Base-by-base conservation (phyloP, 768 basidiomycete genomes). In the Panellus pusillus region DNA sequence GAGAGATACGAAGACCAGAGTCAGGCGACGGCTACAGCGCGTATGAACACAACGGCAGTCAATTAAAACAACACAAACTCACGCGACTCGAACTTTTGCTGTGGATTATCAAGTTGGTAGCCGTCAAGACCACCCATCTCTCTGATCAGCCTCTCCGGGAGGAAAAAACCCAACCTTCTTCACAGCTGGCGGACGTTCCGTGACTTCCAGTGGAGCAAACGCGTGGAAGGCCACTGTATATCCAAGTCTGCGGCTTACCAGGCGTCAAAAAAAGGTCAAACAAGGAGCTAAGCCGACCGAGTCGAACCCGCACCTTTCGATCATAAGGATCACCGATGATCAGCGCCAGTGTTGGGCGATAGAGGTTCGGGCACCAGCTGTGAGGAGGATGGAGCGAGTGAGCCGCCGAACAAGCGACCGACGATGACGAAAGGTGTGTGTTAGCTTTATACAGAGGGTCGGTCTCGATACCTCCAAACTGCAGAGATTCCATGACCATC, bases 91-190 rank as follows among this genome's bases (percentile, higher is more conserved):
- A 35, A 14, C 11, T 35, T 35, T 57, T 63, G 52, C 57, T 56
- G 52, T 60, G 60, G 8, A 60, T 51, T 4, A 42, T 48, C 1
- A 64, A 37, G 41, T 37, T 55, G 20, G 47, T 53, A n/a, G 61
- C 31, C 29, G 41, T 60, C 37, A 64, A 42, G 28, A 64, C 57
- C 20, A 64, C 18, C 58, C 58, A 64, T 47, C 48, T 49, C 13
- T 60, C 37, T 48, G 50, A 38, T 55, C 61, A 64, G 42, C 58
- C 50, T 50, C 54, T 49, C 59, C 55, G 57, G 53, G 62, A 60
- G 48, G 59, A 53, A 50, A 52, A 36, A 46, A 62, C 17, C 61
- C 61, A 38, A 57, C 49, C 49, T 55, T 61, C 57, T 63, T 63
- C 20, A 62, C 39, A 44, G 37, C 18, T 20, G 50, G 49, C 24